phyloP scores from a whole-genome alignment of 129 eudicot genomes.

The Solidago caesia region DNA sequence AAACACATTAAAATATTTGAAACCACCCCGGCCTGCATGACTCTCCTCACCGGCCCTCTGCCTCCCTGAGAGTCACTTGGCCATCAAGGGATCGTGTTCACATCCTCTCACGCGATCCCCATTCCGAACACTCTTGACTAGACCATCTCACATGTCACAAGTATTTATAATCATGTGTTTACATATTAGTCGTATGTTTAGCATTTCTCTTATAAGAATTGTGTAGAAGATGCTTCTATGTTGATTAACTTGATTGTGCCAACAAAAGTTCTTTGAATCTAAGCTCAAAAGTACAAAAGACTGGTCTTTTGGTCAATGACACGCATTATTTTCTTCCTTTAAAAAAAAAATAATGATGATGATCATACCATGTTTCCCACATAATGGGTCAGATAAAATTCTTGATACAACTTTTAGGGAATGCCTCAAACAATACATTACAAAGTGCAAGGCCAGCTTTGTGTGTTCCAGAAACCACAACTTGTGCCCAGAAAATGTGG shows the following conservation, averaged over 20 bases:
- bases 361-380: slow-evolving; percentile 13
- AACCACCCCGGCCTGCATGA: too few relatives aligned
- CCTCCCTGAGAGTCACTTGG: too few relatives aligned
- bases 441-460: neutral
- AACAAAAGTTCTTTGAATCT: neutral
- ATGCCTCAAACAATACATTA: slow-evolving; percentile 19
- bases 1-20: too few relatives aligned
- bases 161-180: too few relatives aligned
- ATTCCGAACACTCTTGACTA: too few relatives aligned
- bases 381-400: slow-evolving; percentile 12
- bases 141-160: too few relatives aligned
- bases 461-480: slow-evolving; percentile 11
- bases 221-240: neutral
- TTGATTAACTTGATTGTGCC: neutral
- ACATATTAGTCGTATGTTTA: too few relatives aligned
- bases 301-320: neutral
- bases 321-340: slow-evolving; percentile 11
- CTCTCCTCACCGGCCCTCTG: too few relatives aligned
- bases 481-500: neutral
- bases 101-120: too few relatives aligned
- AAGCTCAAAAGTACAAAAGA: neutral
- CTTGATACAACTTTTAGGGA: slow-evolving; percentile 18
- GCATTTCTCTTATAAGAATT: too few relatives aligned
- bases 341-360: slow-evolving; percentile 10
- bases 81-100: too few relatives aligned